Evolutionary conservation across 495 filamentous ascomycete genomes (phyloP).

Genomic region (Darksidea phi): DNA sequence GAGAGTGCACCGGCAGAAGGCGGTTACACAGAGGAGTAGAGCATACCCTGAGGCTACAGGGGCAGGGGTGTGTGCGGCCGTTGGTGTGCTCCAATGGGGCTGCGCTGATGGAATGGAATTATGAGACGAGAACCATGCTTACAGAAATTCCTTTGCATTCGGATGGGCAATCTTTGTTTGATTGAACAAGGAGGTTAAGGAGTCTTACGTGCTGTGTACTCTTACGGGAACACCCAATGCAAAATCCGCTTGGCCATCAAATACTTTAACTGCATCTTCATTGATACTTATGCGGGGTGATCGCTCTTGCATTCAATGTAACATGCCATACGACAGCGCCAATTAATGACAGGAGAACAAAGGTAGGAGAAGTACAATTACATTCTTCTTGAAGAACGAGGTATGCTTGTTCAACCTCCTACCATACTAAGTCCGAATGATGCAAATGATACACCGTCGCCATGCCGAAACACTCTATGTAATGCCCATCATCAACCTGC

Average conservation of each 20-base stretch:
- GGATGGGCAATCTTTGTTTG: slow-evolving; percentile 30
- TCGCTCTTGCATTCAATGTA: no score
- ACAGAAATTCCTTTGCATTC: slow-evolving; percentile 34
- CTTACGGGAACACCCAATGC: slow-evolving; percentile 13
- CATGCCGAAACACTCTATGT: no score
- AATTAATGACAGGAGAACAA: no score
- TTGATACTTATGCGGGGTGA: neutral
- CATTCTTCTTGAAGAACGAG: no score
- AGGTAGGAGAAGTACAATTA: no score
- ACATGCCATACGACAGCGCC: no score
- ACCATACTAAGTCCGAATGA: no score
- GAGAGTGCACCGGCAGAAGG: slow-evolving; percentile 30
- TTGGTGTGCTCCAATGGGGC: neutral
- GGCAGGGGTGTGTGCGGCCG: neutral
- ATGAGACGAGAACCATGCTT: slow-evolving; percentile 9
- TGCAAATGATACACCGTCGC: no score
- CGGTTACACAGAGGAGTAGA: slow-evolving; percentile 28
- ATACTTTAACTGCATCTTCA: neutral
- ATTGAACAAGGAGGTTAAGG: slow-evolving; percentile 22
- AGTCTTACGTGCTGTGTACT: slow-evolving; percentile 32
- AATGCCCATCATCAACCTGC: no score
- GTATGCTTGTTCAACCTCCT: no score
- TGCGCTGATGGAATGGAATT: slow-evolving; percentile 15
- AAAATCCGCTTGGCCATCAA: slow-evolving; percentile 10
- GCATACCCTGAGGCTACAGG: neutral